phyloP scores from a whole-genome alignment of 1,139 yeast genomes.

The Kazachstania sp. region DNA sequence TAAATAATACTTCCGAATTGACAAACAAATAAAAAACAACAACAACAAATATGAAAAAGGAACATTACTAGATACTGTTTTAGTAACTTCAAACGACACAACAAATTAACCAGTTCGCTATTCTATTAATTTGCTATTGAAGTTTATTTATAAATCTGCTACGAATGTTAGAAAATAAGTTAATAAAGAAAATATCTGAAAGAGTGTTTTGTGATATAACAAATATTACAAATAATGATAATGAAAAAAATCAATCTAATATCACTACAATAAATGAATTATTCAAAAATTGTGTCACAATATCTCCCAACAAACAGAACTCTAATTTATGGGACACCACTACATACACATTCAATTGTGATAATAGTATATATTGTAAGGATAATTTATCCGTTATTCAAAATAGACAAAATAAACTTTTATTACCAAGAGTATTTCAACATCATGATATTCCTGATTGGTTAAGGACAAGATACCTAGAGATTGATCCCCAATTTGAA shows the following conservation, averaged over 20 bases:
- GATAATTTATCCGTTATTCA: not conserved
- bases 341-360: not conserved
- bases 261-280: not conserved
- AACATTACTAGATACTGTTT: no score
- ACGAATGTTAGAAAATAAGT: no score
- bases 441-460: slow-evolving; percentile 13
- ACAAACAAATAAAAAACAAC: no score
- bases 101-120: no score
- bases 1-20: no score
- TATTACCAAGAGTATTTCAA: slow-evolving; percentile 14
- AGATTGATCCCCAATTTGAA: not conserved
- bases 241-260: not conserved
- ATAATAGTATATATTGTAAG: not conserved
- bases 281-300: not conserved
- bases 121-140: not conserved
- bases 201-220: not conserved
- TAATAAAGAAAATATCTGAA: no score
- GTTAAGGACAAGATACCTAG: slow-evolving; percentile 6
- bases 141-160: not conserved
- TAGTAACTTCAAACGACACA: no score
- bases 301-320: not conserved
- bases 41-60: no score
- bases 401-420: slow-evolving; percentile 3
- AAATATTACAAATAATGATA: not conserved
- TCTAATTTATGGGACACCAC: no score